Evolutionary conservation across 2,329 filamentous ascomycete species (phyloP).

Genomic region (Triangularia verruculosa): DNA sequence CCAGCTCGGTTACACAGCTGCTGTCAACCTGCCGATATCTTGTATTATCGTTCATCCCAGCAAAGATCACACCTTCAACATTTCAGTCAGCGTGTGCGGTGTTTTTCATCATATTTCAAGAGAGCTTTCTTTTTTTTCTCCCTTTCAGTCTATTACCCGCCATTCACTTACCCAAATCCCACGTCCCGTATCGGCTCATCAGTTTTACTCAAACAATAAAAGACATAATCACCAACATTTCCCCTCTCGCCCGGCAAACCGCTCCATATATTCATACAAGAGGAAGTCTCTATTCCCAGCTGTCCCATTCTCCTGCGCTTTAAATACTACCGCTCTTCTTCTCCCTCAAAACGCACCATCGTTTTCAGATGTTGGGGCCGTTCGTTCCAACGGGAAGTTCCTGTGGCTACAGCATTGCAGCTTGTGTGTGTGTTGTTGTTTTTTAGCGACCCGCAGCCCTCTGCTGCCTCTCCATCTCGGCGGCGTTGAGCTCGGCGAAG

Average conservation of each 20-base stretch:
- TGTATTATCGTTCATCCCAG: too few relatives aligned
- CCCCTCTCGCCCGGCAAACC: background rate
- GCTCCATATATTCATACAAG: background rate
- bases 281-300: background rate
- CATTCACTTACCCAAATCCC: background rate
- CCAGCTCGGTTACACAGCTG: too few relatives aligned
- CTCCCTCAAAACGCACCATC: background rate
- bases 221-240: background rate
- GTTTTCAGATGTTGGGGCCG: too few relatives aligned
- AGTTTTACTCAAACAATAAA: background rate
- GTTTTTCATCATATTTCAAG: background rate
- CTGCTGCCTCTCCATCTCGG: conserved; percentile 49
- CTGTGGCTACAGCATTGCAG: too few relatives aligned
- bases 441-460: conserved; percentile 7
- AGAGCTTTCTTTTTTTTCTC: conserved; percentile 1
- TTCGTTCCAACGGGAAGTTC: too few relatives aligned
- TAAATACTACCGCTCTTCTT: background rate
- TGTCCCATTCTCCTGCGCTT: too few relatives aligned
- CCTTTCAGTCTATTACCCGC: background rate
- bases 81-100: background rate
- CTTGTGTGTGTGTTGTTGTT: background rate
- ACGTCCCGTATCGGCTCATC: background rate
- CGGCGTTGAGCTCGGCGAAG: conserved; percentile 70
- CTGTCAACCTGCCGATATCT: too few relatives aligned
- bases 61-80: background rate